phyloP scores from a whole-genome alignment of 345 rosid genomes.

The Moricandia moricandioides region DNA sequence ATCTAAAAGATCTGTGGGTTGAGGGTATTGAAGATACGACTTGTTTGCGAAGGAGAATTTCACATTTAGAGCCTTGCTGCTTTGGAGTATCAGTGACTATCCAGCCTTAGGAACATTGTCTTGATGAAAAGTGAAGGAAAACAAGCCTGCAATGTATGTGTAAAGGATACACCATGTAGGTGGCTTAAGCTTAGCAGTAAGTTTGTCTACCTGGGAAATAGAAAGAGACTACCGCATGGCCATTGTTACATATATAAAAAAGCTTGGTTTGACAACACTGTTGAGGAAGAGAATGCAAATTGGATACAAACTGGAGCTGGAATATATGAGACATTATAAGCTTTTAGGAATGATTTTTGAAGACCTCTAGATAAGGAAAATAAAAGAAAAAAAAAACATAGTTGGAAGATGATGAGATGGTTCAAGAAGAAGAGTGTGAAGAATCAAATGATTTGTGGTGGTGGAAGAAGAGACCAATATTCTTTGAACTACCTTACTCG shows the following conservation, averaged over 20 bases:
- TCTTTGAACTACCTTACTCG: neutral
- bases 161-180: neutral
- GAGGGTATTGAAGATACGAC: neutral
- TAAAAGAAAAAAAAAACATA: neutral
- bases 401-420: neutral
- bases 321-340: neutral
- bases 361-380: neutral
- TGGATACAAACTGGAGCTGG: too few relatives aligned
- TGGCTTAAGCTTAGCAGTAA: neutral
- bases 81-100: neutral
- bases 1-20: neutral
- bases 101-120: neutral
- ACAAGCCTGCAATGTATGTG: neutral
- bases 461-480: neutral
- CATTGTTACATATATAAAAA: too few relatives aligned
- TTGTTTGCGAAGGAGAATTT: neutral
- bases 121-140: too few relatives aligned
- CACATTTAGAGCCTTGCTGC: neutral
- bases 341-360: neutral
- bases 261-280: too few relatives aligned
- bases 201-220: neutral
- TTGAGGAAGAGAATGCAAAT: too few relatives aligned
- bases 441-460: neutral
- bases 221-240: too few relatives aligned
- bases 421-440: constrained; percentile 1